phyloP scores from a whole-genome alignment of 2,329 filamentous ascomycete genomes.

The Beauveria asiatica region DNA sequence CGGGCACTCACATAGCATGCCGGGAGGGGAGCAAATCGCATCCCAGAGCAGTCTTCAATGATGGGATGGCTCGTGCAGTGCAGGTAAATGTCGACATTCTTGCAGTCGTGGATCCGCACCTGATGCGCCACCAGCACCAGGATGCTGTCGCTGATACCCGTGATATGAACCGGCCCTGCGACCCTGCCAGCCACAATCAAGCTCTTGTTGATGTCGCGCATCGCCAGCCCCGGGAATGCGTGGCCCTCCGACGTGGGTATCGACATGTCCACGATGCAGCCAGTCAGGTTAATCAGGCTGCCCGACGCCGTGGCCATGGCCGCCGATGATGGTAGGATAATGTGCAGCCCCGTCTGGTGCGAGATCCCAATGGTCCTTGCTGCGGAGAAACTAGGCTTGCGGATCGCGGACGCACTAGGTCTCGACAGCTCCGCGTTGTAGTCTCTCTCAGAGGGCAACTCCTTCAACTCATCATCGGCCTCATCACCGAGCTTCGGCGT shows the following conservation, averaged over 20 bases:
- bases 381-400: constrained; percentile 56
- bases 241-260: constrained; percentile 46
- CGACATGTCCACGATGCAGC: constrained; percentile 75
- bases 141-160: constrained; percentile 61
- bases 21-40: constrained; percentile 75
- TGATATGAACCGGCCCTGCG: constrained; percentile 75
- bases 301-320: constrained; percentile 65
- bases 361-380: constrained; percentile 55
- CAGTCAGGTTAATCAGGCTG: constrained; percentile 58
- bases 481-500: constrained; percentile 6
- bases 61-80: constrained; percentile 78
- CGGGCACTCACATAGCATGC: constrained; percentile 51
- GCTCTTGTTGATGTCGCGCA: constrained; percentile 62
- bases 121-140: constrained; percentile 76
- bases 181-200: constrained; percentile 74
- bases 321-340: constrained; percentile 66
- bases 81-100: constrained; percentile 74
- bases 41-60: constrained; percentile 75
- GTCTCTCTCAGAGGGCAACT: constrained; percentile 23
- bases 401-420: constrained; percentile 31
- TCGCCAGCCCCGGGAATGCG: constrained; percentile 58
- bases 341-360: constrained; percentile 60
- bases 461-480: constrained; percentile 17
- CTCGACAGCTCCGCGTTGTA: constrained; percentile 50
- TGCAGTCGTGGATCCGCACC: constrained; percentile 84